Base-by-base conservation (phyloP, 2,329 filamentous ascomycete species). In the Fusarium abutilonis region DNA sequence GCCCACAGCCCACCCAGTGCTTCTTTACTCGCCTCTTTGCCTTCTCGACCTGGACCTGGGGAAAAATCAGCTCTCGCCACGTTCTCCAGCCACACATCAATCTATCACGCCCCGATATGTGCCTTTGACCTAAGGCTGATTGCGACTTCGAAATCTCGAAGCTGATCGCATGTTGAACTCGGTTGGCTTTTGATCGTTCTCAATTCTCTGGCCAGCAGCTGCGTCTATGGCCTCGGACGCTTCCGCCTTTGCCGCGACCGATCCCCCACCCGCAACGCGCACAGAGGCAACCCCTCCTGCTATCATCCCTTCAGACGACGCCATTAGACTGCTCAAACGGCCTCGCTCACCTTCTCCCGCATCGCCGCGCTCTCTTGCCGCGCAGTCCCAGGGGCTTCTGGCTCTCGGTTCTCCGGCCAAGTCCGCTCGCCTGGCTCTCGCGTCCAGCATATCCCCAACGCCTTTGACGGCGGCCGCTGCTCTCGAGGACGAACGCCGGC, bases 161-260 rank as follows among this genome's bases (percentile, higher is more conserved):
- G 64, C 58, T 66, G 60, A 69, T 66, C 68, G 58, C 52, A 70
- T 59, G 60, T 36, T 65, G 54, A 51, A 60, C 55, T 49, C 45
- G 28, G 23, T 48, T 58, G 51, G 53, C 29, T 32, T 63, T 50
- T 55, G 39, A 54, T 26, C 44, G 44, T 40, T 53, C 40, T 49
- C 64, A 71, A 70, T 68, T 60, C 42, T 50, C 56, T 52, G 44
- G 40, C 26, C 43, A 53, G 44, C 41, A 69, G 56, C 59, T 68
- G 69, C 69, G 67, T 70, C 69, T 77, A 86, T 86, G 83, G 81
- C 82, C 74, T 82, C 83, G 66, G 81, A 83, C 72, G 79, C 80
- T 70, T 80, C 78, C 72, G 76, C 79, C 69, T 78, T 83, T 74
- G 80, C 82, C 74, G 81, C 81, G 75, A 81, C 81, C 68, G 81